Conservation (phyloP, 169 alveolate species). For the Cryptosporidium xiaoi region DNA sequence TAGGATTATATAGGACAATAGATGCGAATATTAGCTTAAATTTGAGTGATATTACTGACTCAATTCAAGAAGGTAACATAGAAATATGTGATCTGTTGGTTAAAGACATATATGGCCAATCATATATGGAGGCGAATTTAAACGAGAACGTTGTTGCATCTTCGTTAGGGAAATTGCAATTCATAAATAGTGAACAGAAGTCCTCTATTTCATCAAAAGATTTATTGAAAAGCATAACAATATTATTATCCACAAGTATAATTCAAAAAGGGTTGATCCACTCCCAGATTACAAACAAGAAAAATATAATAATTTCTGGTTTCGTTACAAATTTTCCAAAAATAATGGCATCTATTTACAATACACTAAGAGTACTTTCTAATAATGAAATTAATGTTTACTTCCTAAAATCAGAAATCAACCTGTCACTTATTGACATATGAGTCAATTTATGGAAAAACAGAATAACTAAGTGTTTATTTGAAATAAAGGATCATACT, state of each 20-base stretch:
- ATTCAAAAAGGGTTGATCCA: slow-evolving; percentile 46
- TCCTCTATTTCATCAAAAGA: slow-evolving; percentile 5
- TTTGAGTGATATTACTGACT: slow-evolving; percentile 17
- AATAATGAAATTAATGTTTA: slow-evolving; percentile 3
- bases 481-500: too few relatives aligned
- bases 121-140: slow-evolving; percentile 38
- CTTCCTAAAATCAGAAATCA: slow-evolving; percentile 29
- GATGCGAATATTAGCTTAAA: not conserved
- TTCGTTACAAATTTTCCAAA: slow-evolving; percentile 43
- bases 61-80: slow-evolving; percentile 33
- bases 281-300: slow-evolving; percentile 26
- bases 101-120: slow-evolving; percentile 54
- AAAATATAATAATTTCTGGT: slow-evolving; percentile 41
- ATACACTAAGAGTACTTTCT: slow-evolving; percentile 16
- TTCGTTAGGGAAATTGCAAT: slow-evolving; percentile 54
- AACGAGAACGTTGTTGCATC: slow-evolving; percentile 48
- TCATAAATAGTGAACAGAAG: not conserved
- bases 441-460: too few relatives aligned
- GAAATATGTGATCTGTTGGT: slow-evolving; percentile 50
- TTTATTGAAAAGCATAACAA: slow-evolving; percentile 36
- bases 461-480: too few relatives aligned
- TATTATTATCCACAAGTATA: slow-evolving; percentile 14
- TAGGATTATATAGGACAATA: slow-evolving; percentile 24
- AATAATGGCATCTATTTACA: slow-evolving; percentile 56
- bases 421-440: not conserved